Conservation (phyloP, 306 rosid species). For the Dryas octopetala region DNA sequence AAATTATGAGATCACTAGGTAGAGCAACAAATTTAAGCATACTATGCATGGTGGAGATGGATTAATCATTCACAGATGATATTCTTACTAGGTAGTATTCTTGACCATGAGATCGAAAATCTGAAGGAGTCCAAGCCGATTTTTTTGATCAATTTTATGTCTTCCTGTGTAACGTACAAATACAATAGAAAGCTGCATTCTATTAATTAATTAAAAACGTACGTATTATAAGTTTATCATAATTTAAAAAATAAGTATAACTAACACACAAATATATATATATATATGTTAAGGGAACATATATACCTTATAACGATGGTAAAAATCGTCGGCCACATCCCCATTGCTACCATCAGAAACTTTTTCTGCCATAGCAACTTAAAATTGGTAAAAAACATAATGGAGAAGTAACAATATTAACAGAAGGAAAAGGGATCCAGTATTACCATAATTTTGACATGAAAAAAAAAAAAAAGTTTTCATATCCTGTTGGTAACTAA, state of each 20-base stretch:
- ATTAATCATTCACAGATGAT: neutral
- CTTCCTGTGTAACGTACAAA: constrained; percentile 21
- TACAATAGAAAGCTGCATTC: neutral
- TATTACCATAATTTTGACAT: too few species aligned
- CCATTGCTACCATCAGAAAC: constrained; percentile 34
- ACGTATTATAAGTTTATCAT: too few species aligned
- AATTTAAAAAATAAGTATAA: neutral
- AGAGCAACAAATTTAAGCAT: too few species aligned
- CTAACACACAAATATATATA: too few species aligned
- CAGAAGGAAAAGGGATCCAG: neutral
- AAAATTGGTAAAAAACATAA: too few species aligned
- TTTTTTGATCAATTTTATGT: constrained; percentile 33
- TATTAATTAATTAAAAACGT: too few species aligned
- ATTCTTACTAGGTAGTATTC: constrained; percentile 37
- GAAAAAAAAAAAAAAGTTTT: too few species aligned
- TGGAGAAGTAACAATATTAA: neutral
- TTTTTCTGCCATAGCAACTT: constrained; percentile 25
- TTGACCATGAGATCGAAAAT: constrained; percentile 39
- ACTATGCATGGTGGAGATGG: too few species aligned
- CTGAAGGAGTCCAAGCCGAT: constrained; percentile 44
- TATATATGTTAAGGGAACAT: too few species aligned
- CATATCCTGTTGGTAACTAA: too few species aligned
- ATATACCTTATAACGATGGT: constrained; percentile 41
- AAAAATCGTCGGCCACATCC: constrained; percentile 35
- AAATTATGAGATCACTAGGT: too few species aligned